These are phyloP conservation scores for Pseudisothecium myosuroides DNA, from an alignment of 225 moss, liverwort and hornwort species.

Conservation along the genomic window DNA sequence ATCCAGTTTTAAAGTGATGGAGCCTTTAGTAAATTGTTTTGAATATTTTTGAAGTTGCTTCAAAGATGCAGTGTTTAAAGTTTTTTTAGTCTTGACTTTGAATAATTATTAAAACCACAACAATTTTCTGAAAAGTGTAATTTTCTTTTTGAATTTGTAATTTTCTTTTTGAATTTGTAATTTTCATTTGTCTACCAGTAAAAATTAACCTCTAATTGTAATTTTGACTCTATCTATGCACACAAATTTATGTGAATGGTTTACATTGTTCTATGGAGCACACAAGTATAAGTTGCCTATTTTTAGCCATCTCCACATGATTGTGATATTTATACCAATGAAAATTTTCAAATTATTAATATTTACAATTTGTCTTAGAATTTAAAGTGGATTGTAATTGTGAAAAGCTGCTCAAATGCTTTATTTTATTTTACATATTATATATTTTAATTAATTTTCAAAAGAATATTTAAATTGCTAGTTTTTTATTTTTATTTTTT, in stretches of 20 bases:
- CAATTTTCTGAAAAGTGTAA: too few relatives aligned
- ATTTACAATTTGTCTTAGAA: background rate
- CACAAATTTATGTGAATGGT: background rate
- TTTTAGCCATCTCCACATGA: accelerated
- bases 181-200: background rate
- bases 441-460: too few relatives aligned
- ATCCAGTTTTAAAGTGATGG: background rate
- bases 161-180: too few relatives aligned
- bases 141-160: too few relatives aligned
- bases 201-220: accelerated
- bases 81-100: background rate
- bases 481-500: too few relatives aligned
- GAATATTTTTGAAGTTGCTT: background rate
- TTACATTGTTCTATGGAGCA: background rate
- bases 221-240: too few relatives aligned
- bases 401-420: too few relatives aligned
- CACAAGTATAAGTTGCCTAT: background rate
- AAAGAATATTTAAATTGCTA: too few relatives aligned
- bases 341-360: background rate
- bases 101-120: background rate
- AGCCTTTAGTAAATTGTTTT: background rate
- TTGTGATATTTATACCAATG: background rate
- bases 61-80: background rate
- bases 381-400: too few relatives aligned
- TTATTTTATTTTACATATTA: too few relatives aligned